A percentile compares a stretch with the other conserved stretches of the same genome.
phyloP scores from a whole-genome alignment of 2,329 filamentous ascomycete genomes.

The Aspergillus sp. region DNA sequence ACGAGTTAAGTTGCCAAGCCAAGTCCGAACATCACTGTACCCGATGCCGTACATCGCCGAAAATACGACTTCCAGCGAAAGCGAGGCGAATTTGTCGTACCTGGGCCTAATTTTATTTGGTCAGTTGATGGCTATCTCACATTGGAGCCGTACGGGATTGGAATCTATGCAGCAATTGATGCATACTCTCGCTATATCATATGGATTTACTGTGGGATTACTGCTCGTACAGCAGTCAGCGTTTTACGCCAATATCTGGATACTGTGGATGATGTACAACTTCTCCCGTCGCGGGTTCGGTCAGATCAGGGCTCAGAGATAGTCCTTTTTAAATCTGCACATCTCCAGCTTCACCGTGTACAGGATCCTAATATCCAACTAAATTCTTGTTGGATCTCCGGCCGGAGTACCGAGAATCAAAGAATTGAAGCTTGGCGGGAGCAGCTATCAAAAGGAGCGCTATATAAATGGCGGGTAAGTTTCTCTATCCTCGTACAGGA shows the following conservation, averaged over 20 bases:
- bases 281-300: constrained; percentile 11
- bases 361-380: too few species aligned
- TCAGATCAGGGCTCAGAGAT: constrained; percentile 13
- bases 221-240: too few species aligned
- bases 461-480: background rate
- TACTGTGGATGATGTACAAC: constrained; percentile 3
- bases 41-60: constrained; percentile 8
- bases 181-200: constrained; percentile 22
- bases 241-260: constrained; percentile 17
- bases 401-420: too few species aligned
- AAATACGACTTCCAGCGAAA: constrained; percentile 8
- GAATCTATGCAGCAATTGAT: constrained; percentile 25
- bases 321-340: constrained; percentile 8
- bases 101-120: constrained; percentile 21
- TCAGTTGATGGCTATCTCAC: constrained; percentile 23
- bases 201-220: too few species aligned
- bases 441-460: background rate
- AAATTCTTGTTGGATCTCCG: too few species aligned
- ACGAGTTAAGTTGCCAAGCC: background rate
- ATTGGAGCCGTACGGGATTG: constrained; percentile 18
- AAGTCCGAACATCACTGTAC: background rate
- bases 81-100: constrained; percentile 4
- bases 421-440: constrained; percentile 16
- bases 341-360: constrained; percentile 6
- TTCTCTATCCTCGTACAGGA: background rate